Conservation (phyloP, 202 grass and related monocot species). For the Saccharum hybrid region DNA sequence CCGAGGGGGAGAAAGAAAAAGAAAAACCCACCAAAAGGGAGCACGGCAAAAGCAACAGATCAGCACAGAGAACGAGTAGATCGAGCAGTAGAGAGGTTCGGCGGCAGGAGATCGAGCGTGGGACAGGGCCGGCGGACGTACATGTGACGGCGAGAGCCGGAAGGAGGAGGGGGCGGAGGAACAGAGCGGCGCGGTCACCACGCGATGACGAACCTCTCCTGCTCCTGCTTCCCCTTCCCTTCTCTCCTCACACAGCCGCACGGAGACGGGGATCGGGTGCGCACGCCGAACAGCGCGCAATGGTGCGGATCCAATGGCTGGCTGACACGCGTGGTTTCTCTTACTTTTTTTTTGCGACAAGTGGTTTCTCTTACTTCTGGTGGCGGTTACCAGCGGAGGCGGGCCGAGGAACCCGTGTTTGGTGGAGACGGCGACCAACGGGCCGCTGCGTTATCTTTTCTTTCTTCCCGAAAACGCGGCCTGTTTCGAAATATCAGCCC, state of each 20-base stretch:
- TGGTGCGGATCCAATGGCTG: background rate
- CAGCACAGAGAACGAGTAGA: slow-evolving; percentile 34
- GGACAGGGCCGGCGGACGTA: slow-evolving; percentile 28
- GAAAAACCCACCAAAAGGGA: slow-evolving; percentile 27
- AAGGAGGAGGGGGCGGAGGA: slow-evolving; percentile 30
- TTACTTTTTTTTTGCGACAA: no score
- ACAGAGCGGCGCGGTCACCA: slow-evolving; percentile 44
- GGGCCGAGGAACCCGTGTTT: slow-evolving; percentile 1
- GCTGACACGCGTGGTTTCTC: slow-evolving; percentile 27
- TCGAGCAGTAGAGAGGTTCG: slow-evolving; percentile 4
- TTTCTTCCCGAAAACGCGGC: background rate
- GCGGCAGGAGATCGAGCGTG: background rate
- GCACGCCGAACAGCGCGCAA: slow-evolving; percentile 23
- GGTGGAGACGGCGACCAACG: slow-evolving; percentile 6
- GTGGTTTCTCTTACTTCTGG: background rate
- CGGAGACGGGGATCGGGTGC: slow-evolving; percentile 46
- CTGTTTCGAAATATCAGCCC: background rate
- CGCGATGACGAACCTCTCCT: slow-evolving; percentile 58
- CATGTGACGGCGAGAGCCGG: slow-evolving; percentile 59
- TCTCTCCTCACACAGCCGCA: slow-evolving; percentile 15
- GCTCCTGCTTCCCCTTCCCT: slow-evolving; percentile 23
- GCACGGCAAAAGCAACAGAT: slow-evolving; percentile 44
- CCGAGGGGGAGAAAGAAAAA: background rate
- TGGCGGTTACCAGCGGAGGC: slow-evolving; percentile 1
- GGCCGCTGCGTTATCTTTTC: background rate